phyloP scores from a whole-genome alignment of 345 rosid genomes.

The Hypericum androsaemum region DNA sequence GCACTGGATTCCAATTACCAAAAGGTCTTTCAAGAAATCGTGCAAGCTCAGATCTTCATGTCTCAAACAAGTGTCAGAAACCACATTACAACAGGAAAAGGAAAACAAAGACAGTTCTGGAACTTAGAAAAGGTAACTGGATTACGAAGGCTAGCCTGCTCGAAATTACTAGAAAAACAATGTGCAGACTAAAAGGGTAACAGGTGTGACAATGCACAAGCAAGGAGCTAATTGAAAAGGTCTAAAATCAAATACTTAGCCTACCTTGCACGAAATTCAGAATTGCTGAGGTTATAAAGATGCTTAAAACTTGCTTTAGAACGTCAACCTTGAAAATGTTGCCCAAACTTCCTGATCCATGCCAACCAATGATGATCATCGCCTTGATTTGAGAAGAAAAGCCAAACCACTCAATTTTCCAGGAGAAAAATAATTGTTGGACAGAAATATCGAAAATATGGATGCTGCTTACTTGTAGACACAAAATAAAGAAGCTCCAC shows the following conservation, averaged over 20 bases:
- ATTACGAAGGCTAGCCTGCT: no score
- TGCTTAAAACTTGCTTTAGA: slow-evolving; percentile 43
- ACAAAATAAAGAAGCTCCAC: slow-evolving; percentile 57
- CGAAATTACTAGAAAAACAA: background rate
- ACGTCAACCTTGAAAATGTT: slow-evolving; percentile 36
- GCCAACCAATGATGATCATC: slow-evolving; percentile 57
- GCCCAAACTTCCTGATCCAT: slow-evolving; percentile 39
- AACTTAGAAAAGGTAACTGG: no score
- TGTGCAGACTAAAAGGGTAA: background rate
- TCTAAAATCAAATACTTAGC: slow-evolving; percentile 7
- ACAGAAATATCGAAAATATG: slow-evolving; percentile 1
- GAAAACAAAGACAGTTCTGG: no score
- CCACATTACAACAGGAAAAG: no score
- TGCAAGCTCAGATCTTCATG: no score
- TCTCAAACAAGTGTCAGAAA: no score
- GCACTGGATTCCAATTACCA: no score
- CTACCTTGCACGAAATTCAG: slow-evolving; percentile 51
- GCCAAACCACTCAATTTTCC: slow-evolving; percentile 7
- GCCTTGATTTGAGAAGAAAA: slow-evolving; percentile 28
- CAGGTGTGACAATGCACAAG: slow-evolving; percentile 3
- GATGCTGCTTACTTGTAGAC: slow-evolving; percentile 34
- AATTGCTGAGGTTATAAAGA: slow-evolving; percentile 36
- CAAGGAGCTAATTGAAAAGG: background rate
- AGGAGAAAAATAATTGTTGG: slow-evolving; percentile 8
- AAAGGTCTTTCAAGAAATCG: no score